Base-by-base conservation (phyloP, 1,139 yeast species). In the Lodderomyces jiufengensis region DNA sequence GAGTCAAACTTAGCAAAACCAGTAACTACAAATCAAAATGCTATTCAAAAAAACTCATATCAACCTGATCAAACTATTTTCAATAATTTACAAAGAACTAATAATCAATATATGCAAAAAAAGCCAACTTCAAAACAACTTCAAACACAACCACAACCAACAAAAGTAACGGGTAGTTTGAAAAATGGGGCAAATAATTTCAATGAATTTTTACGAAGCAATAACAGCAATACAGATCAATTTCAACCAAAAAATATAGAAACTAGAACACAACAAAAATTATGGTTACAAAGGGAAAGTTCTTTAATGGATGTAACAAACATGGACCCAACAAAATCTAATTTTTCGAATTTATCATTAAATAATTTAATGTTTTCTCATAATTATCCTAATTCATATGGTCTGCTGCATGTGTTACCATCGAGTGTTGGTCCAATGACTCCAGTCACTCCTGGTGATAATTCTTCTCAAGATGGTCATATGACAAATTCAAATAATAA, bases 261-360 rank as follows among this genome's bases (percentile, higher is more conserved):
- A 35, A 80, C 87, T 1, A 70, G 95, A 56, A 84, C 95, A 0
- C 95, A 85, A 51, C 92, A 84, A 50, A 73, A 83, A 44, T 68
- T 85, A 34, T 84, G 95, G 95, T 61, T 85, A 26, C 95, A 84
- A 54, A 66, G 95, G 43, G 95, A 85, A 46, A 83, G 76, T 48
- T 78, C 84, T 4, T 65, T 80, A 30, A 63, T 81, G 64, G 85
- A 80, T 50, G 59, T 79, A 1, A 61, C 69, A 7, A 56, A 66
- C 16, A 55, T 65, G 33, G 72, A 68, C 41, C 49, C 63, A 3
- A 49, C 47, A 28, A 59, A 57, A 29, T 55, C 61, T 24, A 69
- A 69, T 44, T 61, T 70, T 32, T 69, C 75, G 18, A 66, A 60
- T 37, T 50, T 69, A 30, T 69, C 76, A n/a, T 56, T 69, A 42